Evolutionary conservation across 208 protist genomes (phyloP).

Genomic region (Leptomonas pyrrhocoris): DNA sequence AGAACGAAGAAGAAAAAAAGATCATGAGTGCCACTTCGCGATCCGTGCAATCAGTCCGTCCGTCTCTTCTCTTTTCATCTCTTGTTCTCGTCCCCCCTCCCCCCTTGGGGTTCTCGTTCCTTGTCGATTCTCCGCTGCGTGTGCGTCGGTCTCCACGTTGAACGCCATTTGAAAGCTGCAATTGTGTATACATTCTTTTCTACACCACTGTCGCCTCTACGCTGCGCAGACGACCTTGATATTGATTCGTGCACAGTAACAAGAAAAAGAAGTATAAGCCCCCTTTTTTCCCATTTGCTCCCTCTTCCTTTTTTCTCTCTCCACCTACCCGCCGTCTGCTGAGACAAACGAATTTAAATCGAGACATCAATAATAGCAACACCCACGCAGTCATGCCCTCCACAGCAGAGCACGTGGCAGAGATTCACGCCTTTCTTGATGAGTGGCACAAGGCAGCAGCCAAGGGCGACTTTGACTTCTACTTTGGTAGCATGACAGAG

Average conservation of each 20-base stretch:
- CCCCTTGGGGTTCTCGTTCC: neutral
- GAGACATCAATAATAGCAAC: neutral
- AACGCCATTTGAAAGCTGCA: no score
- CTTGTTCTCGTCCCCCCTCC: no score
- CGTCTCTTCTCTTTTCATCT: conserved; percentile 13
- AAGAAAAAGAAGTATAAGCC: no score
- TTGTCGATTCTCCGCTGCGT: neutral
- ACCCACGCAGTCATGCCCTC: neutral
- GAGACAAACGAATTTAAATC: neutral
- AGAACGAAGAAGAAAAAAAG: no score
- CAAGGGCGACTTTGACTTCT: conserved; percentile 13
- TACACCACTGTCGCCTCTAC: no score
- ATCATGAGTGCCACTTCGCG: no score
- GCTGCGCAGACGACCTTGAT: no score
- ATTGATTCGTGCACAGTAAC: no score
- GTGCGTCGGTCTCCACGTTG: neutral
- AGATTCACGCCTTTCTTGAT: conserved; percentile 20
- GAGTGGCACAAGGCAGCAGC: conserved; percentile 10
- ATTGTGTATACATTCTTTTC: no score
- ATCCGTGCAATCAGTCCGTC: no score
- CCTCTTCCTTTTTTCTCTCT: no score
- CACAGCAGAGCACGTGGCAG: neutral
- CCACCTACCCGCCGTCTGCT: no score
- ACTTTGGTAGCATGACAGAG: conserved; percentile 20
- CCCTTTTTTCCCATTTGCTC: neutral